phyloP scores from a whole-genome alignment of 1,284 basidiomycete genomes.

The Mycena citricolor region DNA sequence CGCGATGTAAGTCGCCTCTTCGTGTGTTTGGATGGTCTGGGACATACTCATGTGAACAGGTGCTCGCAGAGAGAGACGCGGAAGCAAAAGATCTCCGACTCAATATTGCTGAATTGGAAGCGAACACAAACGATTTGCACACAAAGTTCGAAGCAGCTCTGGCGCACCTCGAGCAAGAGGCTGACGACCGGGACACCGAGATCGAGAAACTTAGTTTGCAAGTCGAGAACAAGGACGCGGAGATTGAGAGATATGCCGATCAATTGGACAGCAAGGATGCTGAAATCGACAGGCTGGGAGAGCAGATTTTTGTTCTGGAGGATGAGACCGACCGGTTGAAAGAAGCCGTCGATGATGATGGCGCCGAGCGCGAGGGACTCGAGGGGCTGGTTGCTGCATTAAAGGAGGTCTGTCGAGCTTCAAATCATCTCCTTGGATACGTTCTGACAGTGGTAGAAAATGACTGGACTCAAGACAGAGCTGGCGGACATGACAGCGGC shows the following conservation, averaged over 20 bases:
- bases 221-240: too few species aligned
- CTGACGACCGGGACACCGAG: constrained; percentile 71
- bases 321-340: constrained; percentile 55
- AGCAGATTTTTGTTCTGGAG: constrained; percentile 55
- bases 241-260: too few species aligned
- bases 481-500: constrained; percentile 60
- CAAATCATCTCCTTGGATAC: too few species aligned
- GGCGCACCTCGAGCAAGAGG: constrained; percentile 69
- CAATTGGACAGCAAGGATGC: constrained; percentile 11
- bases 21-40: constrained; percentile 1
- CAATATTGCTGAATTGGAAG: constrained; percentile 70
- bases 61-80: constrained; percentile 70
- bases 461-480: constrained; percentile 56
- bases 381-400: constrained; percentile 71
- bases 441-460: constrained; percentile 53
- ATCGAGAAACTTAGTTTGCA: too few species aligned
- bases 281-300: constrained; percentile 49
- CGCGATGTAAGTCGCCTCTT: constrained; percentile 56
- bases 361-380: constrained; percentile 67
- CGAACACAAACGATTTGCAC: constrained; percentile 67
- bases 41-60: constrained; percentile 39
- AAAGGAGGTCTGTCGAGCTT: constrained; percentile 73
- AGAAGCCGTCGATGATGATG: constrained; percentile 58
- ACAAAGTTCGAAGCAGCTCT: constrained; percentile 71
- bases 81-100: constrained; percentile 74